phyloP scores from a whole-genome alignment of 208 protist species.

The Crithidia bombi region DNA sequence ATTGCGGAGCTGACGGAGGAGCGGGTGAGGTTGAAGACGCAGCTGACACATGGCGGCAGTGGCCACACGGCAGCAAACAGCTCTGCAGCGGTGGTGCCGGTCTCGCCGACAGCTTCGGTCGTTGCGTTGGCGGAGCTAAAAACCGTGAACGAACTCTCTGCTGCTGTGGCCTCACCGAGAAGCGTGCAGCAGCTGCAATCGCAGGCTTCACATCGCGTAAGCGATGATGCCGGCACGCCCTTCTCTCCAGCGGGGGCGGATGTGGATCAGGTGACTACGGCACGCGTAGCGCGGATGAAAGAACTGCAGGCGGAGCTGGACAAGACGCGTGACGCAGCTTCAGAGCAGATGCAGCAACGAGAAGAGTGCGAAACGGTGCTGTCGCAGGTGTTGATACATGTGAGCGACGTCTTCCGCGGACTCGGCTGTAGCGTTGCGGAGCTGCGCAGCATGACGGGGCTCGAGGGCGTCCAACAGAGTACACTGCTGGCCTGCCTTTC shows the following conservation, averaged over 20 bases:
- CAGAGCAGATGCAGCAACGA: conserved; percentile 36
- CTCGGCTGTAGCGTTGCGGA: conserved; percentile 50
- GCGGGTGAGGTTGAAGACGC: conserved; percentile 27
- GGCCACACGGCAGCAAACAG: background rate
- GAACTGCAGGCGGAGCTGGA: conserved; percentile 34
- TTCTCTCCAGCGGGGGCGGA: background rate
- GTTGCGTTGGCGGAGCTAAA: conserved; percentile 14
- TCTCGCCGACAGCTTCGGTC: conserved; percentile 11
- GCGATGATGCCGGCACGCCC: background rate
- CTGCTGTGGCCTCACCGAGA: background rate
- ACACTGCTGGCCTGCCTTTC: conserved; percentile 49
- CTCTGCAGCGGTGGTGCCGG: background rate
- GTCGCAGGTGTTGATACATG: conserved; percentile 33
- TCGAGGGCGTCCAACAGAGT: conserved; percentile 34
- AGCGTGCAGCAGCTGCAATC: background rate
- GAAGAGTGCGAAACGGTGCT: conserved; percentile 30
- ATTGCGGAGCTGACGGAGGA: conserved; percentile 40
- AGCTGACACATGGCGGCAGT: conserved; percentile 4
- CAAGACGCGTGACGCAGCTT: conserved; percentile 23
- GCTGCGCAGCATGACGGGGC: conserved; percentile 34
- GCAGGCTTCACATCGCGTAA: background rate
- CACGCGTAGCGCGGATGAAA: conserved; percentile 9
- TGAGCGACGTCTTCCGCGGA: conserved; percentile 47
- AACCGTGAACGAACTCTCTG: conserved; percentile 13
- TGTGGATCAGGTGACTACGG: background rate